Evolutionary conservation across 225 moss, liverwort and hornwort genomes (phyloP).

Genomic region (Pseudisothecium myosuroides): DNA sequence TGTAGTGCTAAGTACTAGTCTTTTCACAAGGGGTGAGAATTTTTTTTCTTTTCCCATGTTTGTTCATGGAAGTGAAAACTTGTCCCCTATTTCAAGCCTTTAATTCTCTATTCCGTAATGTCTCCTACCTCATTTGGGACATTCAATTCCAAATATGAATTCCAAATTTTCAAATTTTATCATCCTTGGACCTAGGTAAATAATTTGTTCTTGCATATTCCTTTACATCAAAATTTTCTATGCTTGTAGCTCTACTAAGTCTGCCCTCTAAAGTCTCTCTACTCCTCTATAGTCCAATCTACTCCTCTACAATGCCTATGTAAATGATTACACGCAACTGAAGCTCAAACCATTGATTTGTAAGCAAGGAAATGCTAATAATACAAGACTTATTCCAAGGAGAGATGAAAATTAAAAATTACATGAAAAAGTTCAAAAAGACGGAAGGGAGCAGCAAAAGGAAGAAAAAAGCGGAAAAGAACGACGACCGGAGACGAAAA

Average conservation of each 20-base stretch:
- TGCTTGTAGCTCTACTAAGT: neutral
- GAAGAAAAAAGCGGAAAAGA: neutral
- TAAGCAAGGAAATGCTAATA: neutral
- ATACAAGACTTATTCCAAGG: neutral
- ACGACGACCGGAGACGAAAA: neutral
- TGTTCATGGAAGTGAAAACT: neutral
- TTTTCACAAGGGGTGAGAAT: rapidly evolving
- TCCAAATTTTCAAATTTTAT: neutral
- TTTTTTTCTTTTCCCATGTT: neutral
- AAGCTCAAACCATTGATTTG: neutral
- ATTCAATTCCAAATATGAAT: neutral
- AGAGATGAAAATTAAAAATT: neutral
- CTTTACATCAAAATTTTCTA: neutral
- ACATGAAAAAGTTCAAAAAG: neutral
- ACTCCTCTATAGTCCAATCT: neutral
- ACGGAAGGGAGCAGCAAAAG: neutral
- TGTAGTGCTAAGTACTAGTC: neutral
- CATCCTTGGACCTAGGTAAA: no score
- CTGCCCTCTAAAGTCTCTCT: neutral
- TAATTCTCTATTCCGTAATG: neutral
- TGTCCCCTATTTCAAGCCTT: neutral
- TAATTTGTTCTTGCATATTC: neutral
- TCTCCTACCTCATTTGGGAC: rapidly evolving
- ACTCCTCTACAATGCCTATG: neutral
- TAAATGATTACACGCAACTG: neutral